phyloP scores from a whole-genome alignment of 768 basidiomycete species.

The Auriscalpium microsporum region DNA sequence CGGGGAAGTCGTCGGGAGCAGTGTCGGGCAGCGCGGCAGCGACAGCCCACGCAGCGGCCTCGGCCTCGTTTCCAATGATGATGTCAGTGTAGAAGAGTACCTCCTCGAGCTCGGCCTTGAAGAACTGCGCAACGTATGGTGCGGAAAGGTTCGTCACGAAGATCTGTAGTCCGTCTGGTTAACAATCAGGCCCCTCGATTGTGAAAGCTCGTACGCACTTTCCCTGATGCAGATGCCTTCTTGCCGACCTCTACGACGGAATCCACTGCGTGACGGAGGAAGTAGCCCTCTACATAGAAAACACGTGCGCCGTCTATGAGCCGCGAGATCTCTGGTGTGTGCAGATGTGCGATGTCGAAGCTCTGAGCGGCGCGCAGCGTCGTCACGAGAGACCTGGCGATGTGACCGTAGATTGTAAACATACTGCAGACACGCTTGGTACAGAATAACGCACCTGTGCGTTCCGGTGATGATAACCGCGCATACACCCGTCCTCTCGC shows the following conservation, averaged over 20 bases:
- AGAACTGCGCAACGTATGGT: constrained; percentile 97
- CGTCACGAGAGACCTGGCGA: constrained; percentile 78
- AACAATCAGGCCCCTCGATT: not conserved
- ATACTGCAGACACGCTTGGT: not conserved
- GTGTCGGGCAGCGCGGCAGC: constrained; percentile 61
- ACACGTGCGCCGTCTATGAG: constrained; percentile 73
- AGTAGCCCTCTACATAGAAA: constrained; percentile 95
- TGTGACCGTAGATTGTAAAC: not conserved
- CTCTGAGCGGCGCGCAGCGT: constrained; percentile 85
- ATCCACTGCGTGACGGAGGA: constrained; percentile 75
- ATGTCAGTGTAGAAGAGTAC: constrained; percentile 81
- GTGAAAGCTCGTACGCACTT: constrained; percentile 36
- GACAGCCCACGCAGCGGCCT: constrained; percentile 80
- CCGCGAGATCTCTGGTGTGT: constrained; percentile 63
- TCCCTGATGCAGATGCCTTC: constrained; percentile 64
- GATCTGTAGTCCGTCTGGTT: constrained; percentile 36
- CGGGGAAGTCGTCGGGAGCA: constrained; percentile 43
- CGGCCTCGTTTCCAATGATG: constrained; percentile 90
- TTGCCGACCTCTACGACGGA: constrained; percentile 66
- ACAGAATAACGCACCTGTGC: constrained; percentile 50
- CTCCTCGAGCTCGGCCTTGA: constrained; percentile 69
- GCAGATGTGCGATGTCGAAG: constrained; percentile 75
- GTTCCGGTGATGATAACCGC: constrained; percentile 93
- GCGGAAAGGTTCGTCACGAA: constrained; percentile 93
- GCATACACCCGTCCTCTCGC: constrained; percentile 90